phyloP scores from a whole-genome alignment of 352 stramenopile genomes.

The Phytophthora chlamydospora region DNA sequence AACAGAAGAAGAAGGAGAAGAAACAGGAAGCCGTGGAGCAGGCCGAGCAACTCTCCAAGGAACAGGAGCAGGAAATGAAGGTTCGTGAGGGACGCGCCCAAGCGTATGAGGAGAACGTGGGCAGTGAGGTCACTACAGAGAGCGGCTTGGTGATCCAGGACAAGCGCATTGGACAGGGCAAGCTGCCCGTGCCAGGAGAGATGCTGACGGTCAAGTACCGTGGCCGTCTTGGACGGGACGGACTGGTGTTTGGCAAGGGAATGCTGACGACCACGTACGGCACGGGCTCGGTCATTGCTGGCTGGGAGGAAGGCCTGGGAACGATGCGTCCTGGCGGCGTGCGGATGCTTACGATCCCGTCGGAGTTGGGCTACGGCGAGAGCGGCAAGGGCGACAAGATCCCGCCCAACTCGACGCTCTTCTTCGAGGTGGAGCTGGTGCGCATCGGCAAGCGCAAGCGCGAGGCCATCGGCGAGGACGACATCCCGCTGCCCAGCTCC shows the following conservation, averaged over 20 bases:
- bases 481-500: constrained; percentile 69
- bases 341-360: constrained; percentile 65
- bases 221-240: constrained; percentile 60
- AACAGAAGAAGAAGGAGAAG: constrained; percentile 43
- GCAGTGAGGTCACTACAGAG: constrained; percentile 61
- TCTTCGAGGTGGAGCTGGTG: constrained; percentile 83
- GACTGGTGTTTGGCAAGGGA: constrained; percentile 76
- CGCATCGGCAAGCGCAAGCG: constrained; percentile 79
- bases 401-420: constrained; percentile 74
- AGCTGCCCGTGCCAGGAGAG: constrained; percentile 54
- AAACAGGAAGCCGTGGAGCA: constrained; percentile 43
- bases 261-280: constrained; percentile 75
- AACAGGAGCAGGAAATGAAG: constrained; percentile 38
- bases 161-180: constrained; percentile 56
- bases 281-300: constrained; percentile 75
- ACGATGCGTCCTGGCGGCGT: constrained; percentile 75
- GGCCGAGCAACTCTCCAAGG: constrained; percentile 35
- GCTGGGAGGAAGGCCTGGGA: constrained; percentile 79
- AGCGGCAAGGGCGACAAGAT: constrained; percentile 79
- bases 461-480: constrained; percentile 58
- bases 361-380: constrained; percentile 68
- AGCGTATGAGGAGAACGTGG: constrained; percentile 57
- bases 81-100: constrained; percentile 50
- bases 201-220: constrained; percentile 82
- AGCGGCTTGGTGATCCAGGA: constrained; percentile 68